phyloP scores from a whole-genome alignment of 805 yeast genomes.

The Starmerella davenportii region DNA sequence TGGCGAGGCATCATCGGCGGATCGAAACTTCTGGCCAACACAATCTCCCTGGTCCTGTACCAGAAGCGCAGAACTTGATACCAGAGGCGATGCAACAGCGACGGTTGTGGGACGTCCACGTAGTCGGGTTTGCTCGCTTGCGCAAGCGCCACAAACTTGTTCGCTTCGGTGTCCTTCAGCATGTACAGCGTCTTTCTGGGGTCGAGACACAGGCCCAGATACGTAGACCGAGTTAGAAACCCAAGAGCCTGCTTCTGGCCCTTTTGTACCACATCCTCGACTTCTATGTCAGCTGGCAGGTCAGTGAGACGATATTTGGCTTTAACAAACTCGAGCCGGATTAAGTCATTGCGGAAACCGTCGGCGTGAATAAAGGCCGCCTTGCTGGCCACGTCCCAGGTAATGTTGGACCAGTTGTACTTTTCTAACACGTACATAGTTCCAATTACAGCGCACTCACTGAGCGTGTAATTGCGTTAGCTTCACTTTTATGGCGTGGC shows the following conservation, averaged over 20 bases:
- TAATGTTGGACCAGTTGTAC: background rate
- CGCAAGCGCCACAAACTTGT: background rate
- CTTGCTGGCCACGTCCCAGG: constrained; percentile 5
- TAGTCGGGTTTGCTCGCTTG: background rate
- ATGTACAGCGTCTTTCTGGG: constrained; percentile 2
- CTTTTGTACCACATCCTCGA: background rate
- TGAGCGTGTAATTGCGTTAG: too few relatives aligned
- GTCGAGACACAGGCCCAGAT: constrained; percentile 2
- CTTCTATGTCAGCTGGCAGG: constrained; percentile 1
- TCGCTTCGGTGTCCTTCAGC: background rate
- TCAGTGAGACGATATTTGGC: constrained; percentile 1
- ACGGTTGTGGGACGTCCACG: background rate
- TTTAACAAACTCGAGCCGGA: constrained; percentile 6
- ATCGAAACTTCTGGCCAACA: constrained; percentile 1
- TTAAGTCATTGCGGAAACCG: constrained; percentile 9
- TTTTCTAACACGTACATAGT: constrained; percentile 1
- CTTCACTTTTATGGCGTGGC: too few relatives aligned
- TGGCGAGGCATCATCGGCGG: constrained; percentile 3
- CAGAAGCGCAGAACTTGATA: background rate
- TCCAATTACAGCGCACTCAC: too few relatives aligned
- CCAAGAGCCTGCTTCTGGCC: constrained; percentile 1
- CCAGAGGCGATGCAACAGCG: constrained; percentile 1
- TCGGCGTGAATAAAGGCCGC: constrained; percentile 5
- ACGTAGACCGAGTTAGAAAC: constrained; percentile 2
- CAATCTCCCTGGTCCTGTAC: constrained; percentile 5